Evolutionary conservation across 352 stramenopile genomes (phyloP).

Genomic region (Globisporangium orthogonon): DNA sequence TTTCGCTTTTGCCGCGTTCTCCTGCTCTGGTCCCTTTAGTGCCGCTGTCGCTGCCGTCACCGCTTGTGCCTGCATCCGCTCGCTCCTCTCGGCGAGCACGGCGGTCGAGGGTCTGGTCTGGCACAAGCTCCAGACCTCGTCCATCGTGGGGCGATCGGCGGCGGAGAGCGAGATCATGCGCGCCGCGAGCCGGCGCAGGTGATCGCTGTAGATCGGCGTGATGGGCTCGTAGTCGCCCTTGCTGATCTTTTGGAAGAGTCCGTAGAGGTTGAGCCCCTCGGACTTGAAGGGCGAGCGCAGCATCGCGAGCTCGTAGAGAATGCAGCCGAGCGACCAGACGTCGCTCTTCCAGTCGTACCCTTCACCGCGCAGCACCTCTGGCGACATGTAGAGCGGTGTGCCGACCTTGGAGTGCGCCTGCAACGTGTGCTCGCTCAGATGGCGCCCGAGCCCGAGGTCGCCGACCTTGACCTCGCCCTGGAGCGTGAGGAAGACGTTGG

Average conservation of each 20-base stretch:
- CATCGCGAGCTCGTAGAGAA: slow-evolving; percentile 95
- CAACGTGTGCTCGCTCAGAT: slow-evolving; percentile 76
- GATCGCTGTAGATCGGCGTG: slow-evolving; percentile 52
- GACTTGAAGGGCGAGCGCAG: slow-evolving; percentile 92
- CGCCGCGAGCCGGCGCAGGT: slow-evolving; percentile 47
- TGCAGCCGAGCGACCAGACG: slow-evolving; percentile 93
- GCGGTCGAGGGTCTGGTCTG: slow-evolving; percentile 22
- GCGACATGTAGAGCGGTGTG: slow-evolving; percentile 94
- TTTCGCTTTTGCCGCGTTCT: not conserved
- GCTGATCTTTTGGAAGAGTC: slow-evolving; percentile 91
- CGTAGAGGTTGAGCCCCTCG: slow-evolving; percentile 87
- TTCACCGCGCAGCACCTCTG: slow-evolving; percentile 90
- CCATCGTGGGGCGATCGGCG: slow-evolving; percentile 48
- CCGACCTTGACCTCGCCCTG: slow-evolving; percentile 89
- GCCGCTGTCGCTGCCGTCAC: not conserved
- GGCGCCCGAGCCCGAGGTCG: slow-evolving; percentile 67
- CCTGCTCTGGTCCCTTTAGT: not conserved
- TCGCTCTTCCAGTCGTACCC: slow-evolving; percentile 95
- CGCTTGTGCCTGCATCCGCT: slow-evolving; percentile 5
- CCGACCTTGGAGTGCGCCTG: slow-evolving; percentile 89
- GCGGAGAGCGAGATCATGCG: slow-evolving; percentile 67
- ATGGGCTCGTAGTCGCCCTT: slow-evolving; percentile 77
- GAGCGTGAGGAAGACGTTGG: slow-evolving; percentile 92
- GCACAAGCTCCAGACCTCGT: slow-evolving; percentile 59
- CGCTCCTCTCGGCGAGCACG: slow-evolving; percentile 8